Conservation (phyloP, 768 basidiomycete species). For the Leccinum broughii region DNA sequence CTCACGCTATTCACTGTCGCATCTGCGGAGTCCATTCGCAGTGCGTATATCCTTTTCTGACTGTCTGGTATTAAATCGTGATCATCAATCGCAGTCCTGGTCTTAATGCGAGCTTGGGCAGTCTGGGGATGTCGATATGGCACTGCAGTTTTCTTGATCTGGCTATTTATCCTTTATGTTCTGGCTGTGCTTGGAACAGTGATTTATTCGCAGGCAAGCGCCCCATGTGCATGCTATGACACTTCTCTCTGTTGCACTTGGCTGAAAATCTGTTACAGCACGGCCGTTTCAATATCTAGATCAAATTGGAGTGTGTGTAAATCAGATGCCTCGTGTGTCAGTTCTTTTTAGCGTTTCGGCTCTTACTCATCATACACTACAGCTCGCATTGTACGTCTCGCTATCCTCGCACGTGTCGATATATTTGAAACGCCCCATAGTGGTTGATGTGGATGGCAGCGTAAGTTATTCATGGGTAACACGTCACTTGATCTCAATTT, state of each 20-base stretch:
- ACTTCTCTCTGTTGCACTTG: neutral
- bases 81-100: constrained; percentile 15
- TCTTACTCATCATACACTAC: neutral
- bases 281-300: neutral
- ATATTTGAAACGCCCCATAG: constrained; percentile 6
- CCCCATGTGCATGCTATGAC: neutral
- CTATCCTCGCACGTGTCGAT: neutral
- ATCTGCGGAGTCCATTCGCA: constrained; percentile 14
- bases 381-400: constrained; percentile 9
- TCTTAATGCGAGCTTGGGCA: constrained; percentile 22
- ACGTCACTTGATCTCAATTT: neutral
- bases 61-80: neutral
- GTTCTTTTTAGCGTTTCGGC: neutral
- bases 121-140: constrained; percentile 18
- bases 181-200: constrained; percentile 2
- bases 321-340: neutral
- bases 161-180: constrained; percentile 11
- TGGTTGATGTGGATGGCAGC: constrained; percentile 12
- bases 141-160: constrained; percentile 3
- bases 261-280: neutral
- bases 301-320: neutral
- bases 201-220: neutral
- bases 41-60: neutral
- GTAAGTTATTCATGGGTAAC: neutral
- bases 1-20: constrained; percentile 7